Conservation (phyloP, 768 basidiomycete genomes). For the Chalciporus sphaerocephalus region DNA sequence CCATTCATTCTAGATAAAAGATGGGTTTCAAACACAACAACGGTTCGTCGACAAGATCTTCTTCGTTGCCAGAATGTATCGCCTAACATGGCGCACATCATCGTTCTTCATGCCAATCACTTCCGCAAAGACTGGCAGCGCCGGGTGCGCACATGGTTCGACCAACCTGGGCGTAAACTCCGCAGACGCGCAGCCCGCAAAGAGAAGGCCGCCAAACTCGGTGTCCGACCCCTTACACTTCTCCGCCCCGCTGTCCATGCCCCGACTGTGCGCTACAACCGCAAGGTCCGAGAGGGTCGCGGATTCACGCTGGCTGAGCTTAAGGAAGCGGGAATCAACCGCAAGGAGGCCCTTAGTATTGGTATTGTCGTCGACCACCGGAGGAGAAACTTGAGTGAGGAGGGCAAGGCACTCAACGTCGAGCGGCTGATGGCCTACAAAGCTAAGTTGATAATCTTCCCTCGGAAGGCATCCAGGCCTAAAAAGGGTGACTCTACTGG, state of each 20-base stretch:
- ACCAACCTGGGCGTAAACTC: constrained; percentile 97
- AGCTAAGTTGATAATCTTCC: constrained; percentile 90
- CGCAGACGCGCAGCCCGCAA: constrained; percentile 91
- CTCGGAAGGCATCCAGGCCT: constrained; percentile 89
- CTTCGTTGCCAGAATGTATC: constrained; percentile 15
- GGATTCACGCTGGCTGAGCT: constrained; percentile 94
- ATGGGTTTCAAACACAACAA: constrained; percentile 38
- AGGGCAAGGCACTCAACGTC: constrained; percentile 93
- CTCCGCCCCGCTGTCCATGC: constrained; percentile 96
- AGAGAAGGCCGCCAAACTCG: constrained; percentile 83
- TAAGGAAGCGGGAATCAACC: constrained; percentile 92
- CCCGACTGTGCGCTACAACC: constrained; percentile 97
- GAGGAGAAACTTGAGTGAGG: constrained; percentile 93
- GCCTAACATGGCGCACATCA: constrained; percentile 12
- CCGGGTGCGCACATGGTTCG: constrained; percentile 95
- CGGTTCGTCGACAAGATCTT: constrained; percentile 26
- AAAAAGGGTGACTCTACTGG: constrained; percentile 92
- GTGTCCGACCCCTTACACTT: constrained; percentile 85
- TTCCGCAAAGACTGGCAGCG: constrained; percentile 99
- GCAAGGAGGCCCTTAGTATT: constrained; percentile 87
- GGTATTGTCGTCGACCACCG: constrained; percentile 97
- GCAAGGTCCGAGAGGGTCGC: constrained; percentile 93
- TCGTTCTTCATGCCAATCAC: constrained; percentile 89
- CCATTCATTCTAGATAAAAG: constrained; percentile 22
- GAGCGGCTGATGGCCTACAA: constrained; percentile 94